These are phyloP conservation scores for Pythium utonaiense DNA, from an alignment of 352 stramenopile genomes.

Conservation along the genomic window DNA sequence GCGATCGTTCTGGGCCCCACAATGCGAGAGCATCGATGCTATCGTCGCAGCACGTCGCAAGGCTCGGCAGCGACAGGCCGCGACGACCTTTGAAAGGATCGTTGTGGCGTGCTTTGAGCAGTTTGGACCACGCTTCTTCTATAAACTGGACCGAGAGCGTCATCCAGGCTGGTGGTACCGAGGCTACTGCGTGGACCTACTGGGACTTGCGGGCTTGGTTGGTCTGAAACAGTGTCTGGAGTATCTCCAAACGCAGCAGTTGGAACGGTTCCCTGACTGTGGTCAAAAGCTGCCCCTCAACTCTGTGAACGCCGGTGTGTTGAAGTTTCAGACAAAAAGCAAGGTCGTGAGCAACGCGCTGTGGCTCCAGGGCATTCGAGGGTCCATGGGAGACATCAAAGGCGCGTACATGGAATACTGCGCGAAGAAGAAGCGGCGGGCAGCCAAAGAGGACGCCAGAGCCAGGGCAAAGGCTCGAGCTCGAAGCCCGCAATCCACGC, in stretches of 20 bases:
- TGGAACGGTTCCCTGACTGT: constrained; percentile 43
- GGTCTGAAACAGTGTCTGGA: constrained; percentile 28
- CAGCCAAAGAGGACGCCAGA: background rate
- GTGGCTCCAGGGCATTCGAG: constrained; percentile 5
- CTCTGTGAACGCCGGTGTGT: constrained; percentile 29
- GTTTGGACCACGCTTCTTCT: constrained; percentile 42
- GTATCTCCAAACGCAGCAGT: constrained; percentile 33
- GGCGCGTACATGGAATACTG: background rate
- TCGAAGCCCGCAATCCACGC: too few species aligned
- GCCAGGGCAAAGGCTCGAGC: too few species aligned
- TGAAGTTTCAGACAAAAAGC: background rate
- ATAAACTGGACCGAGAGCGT: constrained; percentile 34
- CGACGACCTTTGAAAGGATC: constrained; percentile 33
- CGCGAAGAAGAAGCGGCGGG: constrained; percentile 1
- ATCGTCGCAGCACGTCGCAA: constrained; percentile 24
- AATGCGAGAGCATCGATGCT: constrained; percentile 8
- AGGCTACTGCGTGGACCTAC: constrained; percentile 28
- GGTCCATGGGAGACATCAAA: background rate
- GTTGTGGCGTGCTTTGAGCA: constrained; percentile 26
- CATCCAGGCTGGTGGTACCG: constrained; percentile 62
- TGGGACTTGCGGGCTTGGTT: constrained; percentile 7
- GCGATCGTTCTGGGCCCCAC: constrained; percentile 46
- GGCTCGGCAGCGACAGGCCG: constrained; percentile 33
- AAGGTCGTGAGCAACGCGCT: constrained; percentile 10
- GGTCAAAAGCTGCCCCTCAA: constrained; percentile 33